These are phyloP conservation scores for Inga laurina DNA, from an alignment of 306 rosid species.

Conservation along the genomic window DNA sequence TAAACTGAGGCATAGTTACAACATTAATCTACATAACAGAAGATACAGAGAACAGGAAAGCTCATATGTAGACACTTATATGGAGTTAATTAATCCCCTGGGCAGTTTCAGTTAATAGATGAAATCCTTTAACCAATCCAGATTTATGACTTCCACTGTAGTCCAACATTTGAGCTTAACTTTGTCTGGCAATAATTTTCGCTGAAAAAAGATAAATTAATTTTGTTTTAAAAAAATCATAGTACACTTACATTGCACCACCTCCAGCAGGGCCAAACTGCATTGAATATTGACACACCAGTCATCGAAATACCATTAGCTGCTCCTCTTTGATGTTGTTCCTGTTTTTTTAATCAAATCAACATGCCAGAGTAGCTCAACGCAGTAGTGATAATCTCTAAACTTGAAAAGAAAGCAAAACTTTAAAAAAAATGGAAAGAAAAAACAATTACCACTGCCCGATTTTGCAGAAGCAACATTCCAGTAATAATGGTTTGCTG, in stretches of 20 bases:
- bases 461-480: slow-evolving; percentile 67
- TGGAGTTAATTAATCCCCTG: neutral
- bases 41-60: neutral
- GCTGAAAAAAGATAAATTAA: neutral
- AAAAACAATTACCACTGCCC: too few relatives aligned
- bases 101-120: neutral
- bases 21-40: neutral
- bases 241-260: slow-evolving; percentile 67
- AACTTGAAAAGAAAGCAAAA: too few relatives aligned
- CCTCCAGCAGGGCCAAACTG: slow-evolving; percentile 86
- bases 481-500: slow-evolving; percentile 58
- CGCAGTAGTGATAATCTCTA: too few relatives aligned
- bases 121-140: neutral
- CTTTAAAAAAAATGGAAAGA: too few relatives aligned
- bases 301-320: slow-evolving; percentile 93
- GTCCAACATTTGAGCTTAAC: neutral
- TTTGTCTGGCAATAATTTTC: neutral
- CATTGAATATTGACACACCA: slow-evolving; percentile 76
- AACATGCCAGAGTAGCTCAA: neutral
- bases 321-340: slow-evolving; percentile 85
- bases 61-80: neutral
- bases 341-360: slow-evolving; percentile 46
- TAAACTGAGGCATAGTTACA: neutral
- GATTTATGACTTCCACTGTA: neutral
- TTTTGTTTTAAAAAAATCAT: too few relatives aligned